Evolutionary conservation across 2,329 filamentous ascomycete species (phyloP), one percentile per base, ranked within the genome.

Genomic region (Aschersonia sp.): DNA sequence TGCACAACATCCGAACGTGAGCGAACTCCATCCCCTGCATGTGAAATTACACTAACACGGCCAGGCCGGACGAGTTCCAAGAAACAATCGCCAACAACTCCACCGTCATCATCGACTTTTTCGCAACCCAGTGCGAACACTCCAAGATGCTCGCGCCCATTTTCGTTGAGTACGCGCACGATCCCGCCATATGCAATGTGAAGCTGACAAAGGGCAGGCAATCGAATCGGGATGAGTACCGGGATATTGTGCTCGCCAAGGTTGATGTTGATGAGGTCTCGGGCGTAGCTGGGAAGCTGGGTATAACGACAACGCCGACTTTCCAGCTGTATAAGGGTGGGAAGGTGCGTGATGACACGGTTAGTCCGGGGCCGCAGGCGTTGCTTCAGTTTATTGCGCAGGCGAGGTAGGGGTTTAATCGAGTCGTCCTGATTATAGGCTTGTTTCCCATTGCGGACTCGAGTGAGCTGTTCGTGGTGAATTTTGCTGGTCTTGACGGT

Each of bases 111-210:
- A 31, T 46, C 29, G 46, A 50, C 31, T 50, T 50, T 29, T 50
- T 47, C 30, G 46, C 48, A 29, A 45, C 43, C n/a, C n/a, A 29
- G 28, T 43, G 44, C 44, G 48, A 45, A n/a, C 20, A 5, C n/a
- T 50, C 38, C 28, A 50, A 50, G 31, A 43, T 40, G 4, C 48
- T 50, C 9, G 46, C 43, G 20, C 48, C 48, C 10, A 44, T 50
- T n/a, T 47, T 50, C n/a, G 43, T 50, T 9, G 48, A 50, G 48
- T 48, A 47, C 40, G 48, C 30, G n/a, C n/a, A 20, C 4, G 4
- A 9, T 1, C 32, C 2, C 9, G 9, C 43, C 10, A 9, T 38
- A 29, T 12, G 20, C 41, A 20, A 10, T 10, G 12, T n/a, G 5
- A n/a, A 9, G 12, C 38, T 32, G 30, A 35, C 30, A 20, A 5